These are phyloP conservation scores for Penicillium verhagenii DNA, from an alignment of 495 filamentous ascomycete species.

Conservation along the genomic window DNA sequence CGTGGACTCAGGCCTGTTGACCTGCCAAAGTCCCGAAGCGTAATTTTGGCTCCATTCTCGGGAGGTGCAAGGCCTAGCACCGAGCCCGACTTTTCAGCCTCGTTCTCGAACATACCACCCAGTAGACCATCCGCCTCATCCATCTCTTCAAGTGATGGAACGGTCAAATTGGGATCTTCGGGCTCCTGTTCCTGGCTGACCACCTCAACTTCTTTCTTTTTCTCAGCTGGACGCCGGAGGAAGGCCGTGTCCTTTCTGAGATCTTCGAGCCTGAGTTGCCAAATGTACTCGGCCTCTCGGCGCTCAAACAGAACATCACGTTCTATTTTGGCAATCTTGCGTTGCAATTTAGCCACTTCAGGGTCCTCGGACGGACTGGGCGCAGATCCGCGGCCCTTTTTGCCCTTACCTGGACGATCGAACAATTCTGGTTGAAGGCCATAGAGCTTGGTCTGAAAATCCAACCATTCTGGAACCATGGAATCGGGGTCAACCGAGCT, in stretches of 20 bases:
- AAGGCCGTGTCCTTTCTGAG: conserved; percentile 59
- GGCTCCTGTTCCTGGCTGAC: conserved; percentile 45
- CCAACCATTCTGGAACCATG: conserved; percentile 71
- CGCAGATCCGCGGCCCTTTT: conserved; percentile 31
- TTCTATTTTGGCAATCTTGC: conserved; percentile 73
- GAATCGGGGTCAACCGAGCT: conserved; percentile 67
- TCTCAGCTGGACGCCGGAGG: conserved; percentile 30
- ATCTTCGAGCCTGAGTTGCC: conserved; percentile 65
- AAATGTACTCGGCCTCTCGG: conserved; percentile 68
- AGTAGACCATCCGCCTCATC: conserved; percentile 60
- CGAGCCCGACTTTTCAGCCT: conserved; percentile 29
- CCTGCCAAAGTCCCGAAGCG: conserved; percentile 80
- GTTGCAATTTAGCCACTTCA: conserved; percentile 60
- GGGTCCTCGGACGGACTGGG: conserved; percentile 34
- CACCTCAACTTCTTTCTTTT: conserved; percentile 30
- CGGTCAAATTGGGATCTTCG: conserved; percentile 25
- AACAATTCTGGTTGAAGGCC: conserved; percentile 64
- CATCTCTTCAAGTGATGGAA: conserved; percentile 52
- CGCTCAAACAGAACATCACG: conserved; percentile 85
- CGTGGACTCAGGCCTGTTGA: conserved; percentile 68
- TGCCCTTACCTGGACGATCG: conserved; percentile 45
- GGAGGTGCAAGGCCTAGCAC: conserved; percentile 24
- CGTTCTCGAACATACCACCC: conserved; percentile 64
- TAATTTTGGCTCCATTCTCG: conserved; percentile 33
- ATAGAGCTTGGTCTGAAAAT: conserved; percentile 69